Conservation (phyloP, 179 eudicot species). For the Patellifolia procumbens region DNA sequence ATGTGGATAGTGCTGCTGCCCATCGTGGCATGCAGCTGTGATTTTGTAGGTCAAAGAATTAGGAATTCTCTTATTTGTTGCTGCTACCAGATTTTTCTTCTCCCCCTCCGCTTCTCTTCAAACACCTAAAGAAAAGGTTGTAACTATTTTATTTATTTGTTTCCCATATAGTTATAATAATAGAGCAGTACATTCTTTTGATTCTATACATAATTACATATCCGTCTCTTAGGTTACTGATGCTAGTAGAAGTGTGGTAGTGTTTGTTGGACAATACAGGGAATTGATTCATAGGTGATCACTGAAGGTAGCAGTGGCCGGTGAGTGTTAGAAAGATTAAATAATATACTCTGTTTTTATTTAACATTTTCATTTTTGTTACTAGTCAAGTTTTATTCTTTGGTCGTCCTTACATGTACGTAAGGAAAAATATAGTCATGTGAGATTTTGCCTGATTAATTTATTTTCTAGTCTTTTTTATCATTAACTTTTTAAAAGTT, state of each 20-base stretch:
- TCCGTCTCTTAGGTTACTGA: not conserved
- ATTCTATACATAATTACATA: constrained; percentile 10
- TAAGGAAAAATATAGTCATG: no score
- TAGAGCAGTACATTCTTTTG: constrained; percentile 46
- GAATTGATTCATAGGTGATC: not conserved
- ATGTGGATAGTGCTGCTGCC: constrained; percentile 26
- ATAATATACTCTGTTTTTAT: no score
- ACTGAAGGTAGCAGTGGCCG: no score
- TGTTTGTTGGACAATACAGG: not conserved
- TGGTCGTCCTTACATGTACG: no score
- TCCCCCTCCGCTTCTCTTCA: not conserved
- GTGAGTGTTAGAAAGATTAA: no score
- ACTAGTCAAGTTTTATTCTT: no score
- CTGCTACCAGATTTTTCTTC: not conserved
- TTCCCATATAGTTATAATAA: constrained; percentile 22
- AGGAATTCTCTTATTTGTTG: constrained; percentile 22
- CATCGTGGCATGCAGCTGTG: constrained; percentile 23
- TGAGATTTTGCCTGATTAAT: no score
- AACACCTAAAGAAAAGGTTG: constrained; percentile 21
- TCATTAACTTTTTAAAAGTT: no score
- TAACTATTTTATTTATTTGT: constrained; percentile 20
- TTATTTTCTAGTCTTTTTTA: no score
- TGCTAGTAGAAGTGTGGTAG: not conserved
- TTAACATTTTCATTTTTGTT: no score
- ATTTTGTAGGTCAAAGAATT: constrained; percentile 36